These are phyloP conservation scores for Luvunga scandens DNA, from an alignment of 345 rosid genomes.

Conservation along the genomic window DNA sequence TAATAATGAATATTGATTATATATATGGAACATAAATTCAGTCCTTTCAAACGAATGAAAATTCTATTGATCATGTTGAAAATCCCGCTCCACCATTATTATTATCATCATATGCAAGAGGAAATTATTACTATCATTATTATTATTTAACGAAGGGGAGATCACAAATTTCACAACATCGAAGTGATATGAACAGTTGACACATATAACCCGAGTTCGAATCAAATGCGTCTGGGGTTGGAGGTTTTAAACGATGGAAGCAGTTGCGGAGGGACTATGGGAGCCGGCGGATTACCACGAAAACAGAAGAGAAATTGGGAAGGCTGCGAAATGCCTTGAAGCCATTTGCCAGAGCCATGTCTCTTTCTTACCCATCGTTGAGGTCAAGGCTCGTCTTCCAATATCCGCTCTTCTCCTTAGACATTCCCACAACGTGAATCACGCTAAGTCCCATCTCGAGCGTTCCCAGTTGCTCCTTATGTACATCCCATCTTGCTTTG, in stretches of 20 bases:
- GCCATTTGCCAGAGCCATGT: conserved; percentile 76
- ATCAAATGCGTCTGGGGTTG: neutral
- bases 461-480: conserved; percentile 72
- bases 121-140: no score
- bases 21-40: no score
- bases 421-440: conserved; percentile 74
- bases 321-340: conserved; percentile 81
- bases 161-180: no score
- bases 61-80: no score
- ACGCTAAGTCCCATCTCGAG: conserved; percentile 91
- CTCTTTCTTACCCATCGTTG: conserved; percentile 76
- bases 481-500: conserved; percentile 80
- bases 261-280: conserved; percentile 92
- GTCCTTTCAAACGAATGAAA: no score
- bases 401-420: conserved; percentile 77
- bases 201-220: no score
- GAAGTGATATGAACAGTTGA: no score
- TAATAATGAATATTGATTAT: no score
- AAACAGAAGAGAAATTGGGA: conserved; percentile 66
- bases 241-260: conserved; percentile 44
- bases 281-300: conserved; percentile 80
- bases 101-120: no score
- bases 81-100: no score
- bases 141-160: no score
- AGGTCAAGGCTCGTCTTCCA: conserved; percentile 86